Conservation (phyloP, 2,329 filamentous ascomycete species). For the Pseudogymnoascus sp. region DNA sequence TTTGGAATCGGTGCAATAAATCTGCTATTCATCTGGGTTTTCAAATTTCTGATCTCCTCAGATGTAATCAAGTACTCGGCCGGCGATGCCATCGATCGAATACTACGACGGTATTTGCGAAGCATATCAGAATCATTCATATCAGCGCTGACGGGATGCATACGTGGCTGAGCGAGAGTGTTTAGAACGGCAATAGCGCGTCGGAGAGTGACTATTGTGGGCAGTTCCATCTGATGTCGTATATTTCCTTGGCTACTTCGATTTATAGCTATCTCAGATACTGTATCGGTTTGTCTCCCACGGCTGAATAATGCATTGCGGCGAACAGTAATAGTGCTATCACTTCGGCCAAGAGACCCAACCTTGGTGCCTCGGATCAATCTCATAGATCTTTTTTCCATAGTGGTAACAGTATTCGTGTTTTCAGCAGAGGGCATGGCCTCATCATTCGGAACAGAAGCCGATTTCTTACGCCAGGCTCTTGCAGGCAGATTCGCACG, state of each 20-base stretch:
- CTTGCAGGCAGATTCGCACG: not conserved
- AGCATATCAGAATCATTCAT: not conserved
- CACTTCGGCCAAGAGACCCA: not conserved
- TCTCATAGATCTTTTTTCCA: too few species aligned
- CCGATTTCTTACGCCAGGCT: not conserved
- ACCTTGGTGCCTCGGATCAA: not conserved
- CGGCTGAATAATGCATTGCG: not conserved
- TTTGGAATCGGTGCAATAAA: not conserved
- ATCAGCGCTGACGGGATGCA: not conserved
- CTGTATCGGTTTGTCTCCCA: not conserved
- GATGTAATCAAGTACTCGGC: not conserved
- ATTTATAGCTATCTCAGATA: not conserved
- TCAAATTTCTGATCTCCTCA: not conserved
- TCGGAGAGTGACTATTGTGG: conserved; percentile 4
- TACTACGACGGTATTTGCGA: not conserved
- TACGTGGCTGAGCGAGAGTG: not conserved
- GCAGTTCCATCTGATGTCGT: not conserved
- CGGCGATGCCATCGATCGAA: not conserved
- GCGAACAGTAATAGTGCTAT: not conserved
- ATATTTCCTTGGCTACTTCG: not conserved
- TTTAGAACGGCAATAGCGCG: not conserved
- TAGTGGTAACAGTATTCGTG: not conserved
- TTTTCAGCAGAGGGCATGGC: not conserved
- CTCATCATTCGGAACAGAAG: not conserved
- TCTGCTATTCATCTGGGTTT: not conserved